Evolutionary conservation across 768 basidiomycete species (phyloP).

Genomic region (Tubosaeta brunneosetosa): DNA sequence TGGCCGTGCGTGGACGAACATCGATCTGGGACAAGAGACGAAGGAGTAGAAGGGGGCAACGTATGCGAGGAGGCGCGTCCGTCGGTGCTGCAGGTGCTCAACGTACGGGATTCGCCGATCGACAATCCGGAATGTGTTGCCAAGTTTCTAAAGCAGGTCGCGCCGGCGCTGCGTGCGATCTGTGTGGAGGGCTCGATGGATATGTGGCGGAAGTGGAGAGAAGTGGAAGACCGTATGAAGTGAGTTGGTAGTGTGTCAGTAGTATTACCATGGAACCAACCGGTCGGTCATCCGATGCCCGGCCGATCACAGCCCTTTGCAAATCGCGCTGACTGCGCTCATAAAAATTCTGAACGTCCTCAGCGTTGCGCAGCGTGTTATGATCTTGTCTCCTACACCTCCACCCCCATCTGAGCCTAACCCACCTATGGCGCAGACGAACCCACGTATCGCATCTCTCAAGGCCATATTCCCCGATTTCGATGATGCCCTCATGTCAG

Average conservation of each 20-base stretch:
- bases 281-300: too few relatives aligned
- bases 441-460: conserved; percentile 52
- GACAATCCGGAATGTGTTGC: conserved; percentile 23
- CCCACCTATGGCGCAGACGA: conserved; percentile 2
- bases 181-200: conserved; percentile 25
- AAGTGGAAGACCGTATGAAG: not conserved
- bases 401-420: conserved; percentile 4
- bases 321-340: too few relatives aligned
- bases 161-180: conserved; percentile 23
- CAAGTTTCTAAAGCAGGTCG: conserved; percentile 14
- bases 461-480: conserved; percentile 78
- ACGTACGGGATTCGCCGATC: conserved; percentile 27
- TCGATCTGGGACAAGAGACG: not conserved
- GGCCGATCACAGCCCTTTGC: conserved; percentile 5
- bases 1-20: not conserved
- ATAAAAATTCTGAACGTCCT: too few relatives aligned
- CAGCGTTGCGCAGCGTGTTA: not conserved
- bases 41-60: not conserved
- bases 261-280: too few relatives aligned
- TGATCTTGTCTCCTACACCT: conserved; percentile 20
- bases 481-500: conserved; percentile 66
- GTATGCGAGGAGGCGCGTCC: too few relatives aligned
- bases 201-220: conserved; percentile 25
- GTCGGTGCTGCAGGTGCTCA: conserved; percentile 18
- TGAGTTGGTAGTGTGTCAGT: conserved; percentile 3